Evolutionary conservation across 495 filamentous ascomycete species (phyloP).

Genomic region (Astrothelium macrocarpum): DNA sequence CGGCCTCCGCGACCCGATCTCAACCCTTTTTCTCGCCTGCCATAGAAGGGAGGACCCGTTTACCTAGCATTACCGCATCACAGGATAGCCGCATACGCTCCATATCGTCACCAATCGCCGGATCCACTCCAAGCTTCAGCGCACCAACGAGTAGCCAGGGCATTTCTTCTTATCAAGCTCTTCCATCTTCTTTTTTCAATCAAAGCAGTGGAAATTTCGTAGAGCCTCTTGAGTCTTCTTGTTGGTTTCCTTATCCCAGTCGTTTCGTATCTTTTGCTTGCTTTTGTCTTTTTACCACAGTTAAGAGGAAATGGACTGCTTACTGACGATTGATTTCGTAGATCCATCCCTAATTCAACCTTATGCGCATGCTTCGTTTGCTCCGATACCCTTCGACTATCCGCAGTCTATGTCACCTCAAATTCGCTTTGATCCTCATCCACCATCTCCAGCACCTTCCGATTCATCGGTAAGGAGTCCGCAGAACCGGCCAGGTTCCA

Average conservation of each 20-base stretch:
- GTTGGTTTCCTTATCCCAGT: conserved; percentile 47
- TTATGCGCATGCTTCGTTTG: conserved; percentile 22
- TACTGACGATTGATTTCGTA: conserved; percentile 24
- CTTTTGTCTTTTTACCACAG: conserved; percentile 13
- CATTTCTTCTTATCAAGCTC: conserved; percentile 19
- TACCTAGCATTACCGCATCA: conserved; percentile 1
- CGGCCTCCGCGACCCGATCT: conserved; percentile 41
- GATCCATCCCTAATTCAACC: conserved; percentile 55
- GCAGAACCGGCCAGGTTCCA: conserved; percentile 23
- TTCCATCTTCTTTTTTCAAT: conserved; percentile 42
- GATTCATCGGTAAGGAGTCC: conserved; percentile 18
- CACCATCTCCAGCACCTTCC: conserved; percentile 23
- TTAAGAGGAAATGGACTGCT: conserved; percentile 3
- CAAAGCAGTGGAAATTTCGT: conserved; percentile 53
- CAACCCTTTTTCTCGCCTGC: conserved; percentile 16
- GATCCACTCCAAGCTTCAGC: conserved; percentile 6
- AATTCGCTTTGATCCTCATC: conserved; percentile 18
- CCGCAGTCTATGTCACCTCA: conserved; percentile 24
- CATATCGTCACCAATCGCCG: conserved; percentile 8
- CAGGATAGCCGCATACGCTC: neutral
- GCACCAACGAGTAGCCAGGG: conserved; percentile 8
- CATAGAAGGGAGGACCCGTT: conserved; percentile 5
- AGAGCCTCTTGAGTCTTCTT: conserved; percentile 50
- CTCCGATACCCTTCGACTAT: conserved; percentile 26
- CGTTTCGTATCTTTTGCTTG: conserved; percentile 19